Base-by-base conservation (phyloP, 306 rosid genomes). In the Prunus kanzakura region DNA sequence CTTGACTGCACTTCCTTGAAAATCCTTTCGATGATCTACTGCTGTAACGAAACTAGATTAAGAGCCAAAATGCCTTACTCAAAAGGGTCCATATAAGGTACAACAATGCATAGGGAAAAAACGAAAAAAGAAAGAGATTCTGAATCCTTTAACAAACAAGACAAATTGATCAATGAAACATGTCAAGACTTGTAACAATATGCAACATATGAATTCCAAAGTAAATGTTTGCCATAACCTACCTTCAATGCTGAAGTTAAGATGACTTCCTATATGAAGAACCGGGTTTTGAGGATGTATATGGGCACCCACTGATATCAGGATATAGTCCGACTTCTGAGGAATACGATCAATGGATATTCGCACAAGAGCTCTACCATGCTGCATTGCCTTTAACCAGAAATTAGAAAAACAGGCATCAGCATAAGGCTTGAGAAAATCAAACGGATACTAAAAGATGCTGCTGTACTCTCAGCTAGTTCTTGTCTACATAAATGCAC, bases 261-360 rank as follows among this genome's bases (percentile, higher is more conserved):
- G 88, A 82, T 75, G 84, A 81, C 88, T 81, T 81, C 96, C 96
- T 11, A 80, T 71, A 38, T 81, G 91, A 82, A 92, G 81, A 80
- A 92, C 86, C 25, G 96, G 97, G 82, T 89, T 88, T 82, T 86
- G 92, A 79, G 98, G 98, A 82, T 85, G 85, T 81, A 94, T 84
- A 75, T 87, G 79, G 25, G 95, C 93, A 77, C 98, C 98, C 67
- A 90, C 96, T 73, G 91, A 84, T 80, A 94, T 80, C 87, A 94
- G 94, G 80, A 87, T 58, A 46, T 90, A 92, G 84, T 94, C 97
- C 29, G 97, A 90, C 79, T 90, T 94, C 82, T 82, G 86, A 6
- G 79, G 92, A 70, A 80, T 85, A 55, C 80, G 80, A 72, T 86
- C 80, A 55, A 92, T 83, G 80, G 95, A 82, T 73, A 92, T 51